phyloP scores from a whole-genome alignment of 331 rosid species.

The Malus hybrid region DNA sequence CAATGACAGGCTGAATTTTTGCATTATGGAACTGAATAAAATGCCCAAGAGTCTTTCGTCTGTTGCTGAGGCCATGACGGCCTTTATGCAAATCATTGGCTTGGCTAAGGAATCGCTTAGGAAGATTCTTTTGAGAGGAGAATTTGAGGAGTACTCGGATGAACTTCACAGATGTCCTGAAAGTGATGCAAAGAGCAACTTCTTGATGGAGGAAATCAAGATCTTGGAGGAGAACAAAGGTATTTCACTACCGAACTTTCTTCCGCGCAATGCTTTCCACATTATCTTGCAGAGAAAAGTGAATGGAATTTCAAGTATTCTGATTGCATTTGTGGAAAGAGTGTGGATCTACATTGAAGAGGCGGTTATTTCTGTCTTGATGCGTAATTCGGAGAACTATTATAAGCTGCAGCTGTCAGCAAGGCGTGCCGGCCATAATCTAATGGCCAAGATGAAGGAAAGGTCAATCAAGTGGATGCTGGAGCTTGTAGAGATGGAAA shows the following conservation, averaged over 20 bases:
- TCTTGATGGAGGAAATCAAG: constrained; percentile 31
- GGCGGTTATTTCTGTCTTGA: constrained; percentile 16
- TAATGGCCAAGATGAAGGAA: constrained; percentile 30
- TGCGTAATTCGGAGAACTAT: constrained; percentile 14
- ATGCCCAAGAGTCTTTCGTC: constrained; percentile 31
- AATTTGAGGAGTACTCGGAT: constrained; percentile 7
- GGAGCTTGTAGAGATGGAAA: constrained; percentile 43
- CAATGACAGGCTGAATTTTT: constrained; percentile 26
- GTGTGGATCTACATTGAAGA: constrained; percentile 36
- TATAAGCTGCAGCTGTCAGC: constrained; percentile 26
- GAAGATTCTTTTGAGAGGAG: constrained; percentile 29
- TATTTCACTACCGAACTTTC: constrained; percentile 38
- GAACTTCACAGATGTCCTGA: constrained; percentile 16
- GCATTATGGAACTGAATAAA: constrained; percentile 15
- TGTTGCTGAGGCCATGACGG: constrained; percentile 30
- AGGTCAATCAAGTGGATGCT: constrained; percentile 17
- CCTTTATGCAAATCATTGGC: constrained; percentile 35
- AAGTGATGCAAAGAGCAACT: constrained; percentile 10
- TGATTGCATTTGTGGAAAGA: constrained; percentile 20
- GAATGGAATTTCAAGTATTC: constrained; percentile 15
- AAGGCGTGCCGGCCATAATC: constrained; percentile 9
- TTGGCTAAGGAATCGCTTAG: constrained; percentile 30
- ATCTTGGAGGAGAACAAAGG: constrained; percentile 33
- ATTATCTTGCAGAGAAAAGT: constrained; percentile 25
- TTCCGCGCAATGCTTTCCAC: constrained; percentile 34